A percentile compares a stretch with the other conserved stretches of the same genome.
These are phyloP conservation scores for Fusarium virguliforme DNA, from an alignment of 2,329 filamentous ascomycete species.

Conservation along the genomic window DNA sequence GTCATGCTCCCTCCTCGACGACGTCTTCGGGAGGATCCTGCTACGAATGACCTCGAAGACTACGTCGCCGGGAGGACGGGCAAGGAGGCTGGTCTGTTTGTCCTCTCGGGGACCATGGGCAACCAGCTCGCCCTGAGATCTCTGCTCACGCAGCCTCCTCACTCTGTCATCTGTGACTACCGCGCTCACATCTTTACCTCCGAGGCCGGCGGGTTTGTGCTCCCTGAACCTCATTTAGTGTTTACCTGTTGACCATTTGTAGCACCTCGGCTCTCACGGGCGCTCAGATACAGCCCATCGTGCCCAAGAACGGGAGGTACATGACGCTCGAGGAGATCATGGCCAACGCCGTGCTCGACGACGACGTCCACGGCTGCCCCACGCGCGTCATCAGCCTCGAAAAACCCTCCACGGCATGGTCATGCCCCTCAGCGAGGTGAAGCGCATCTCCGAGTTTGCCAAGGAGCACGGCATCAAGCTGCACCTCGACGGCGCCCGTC, in stretches of 20 bases:
- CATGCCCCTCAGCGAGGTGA: slow-evolving; percentile 81
- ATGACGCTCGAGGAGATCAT: slow-evolving; percentile 84
- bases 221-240: accelerated
- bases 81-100: slow-evolving; percentile 84
- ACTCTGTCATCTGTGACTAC: slow-evolving; percentile 84
- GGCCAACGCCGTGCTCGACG: slow-evolving; percentile 73
- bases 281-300: slow-evolving; percentile 77
- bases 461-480: slow-evolving; percentile 75
- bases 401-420: slow-evolving; percentile 88
- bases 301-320: slow-evolving; percentile 79
- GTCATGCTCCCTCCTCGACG: slow-evolving; percentile 83
- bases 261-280: slow-evolving; percentile 81
- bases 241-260: not conserved
- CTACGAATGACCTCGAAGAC: slow-evolving; percentile 82
- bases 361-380: slow-evolving; percentile 84
- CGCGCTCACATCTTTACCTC: slow-evolving; percentile 83
- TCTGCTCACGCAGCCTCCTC: slow-evolving; percentile 84
- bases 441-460: slow-evolving; percentile 80
- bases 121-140: slow-evolving; percentile 89
- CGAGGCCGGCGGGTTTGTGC: slow-evolving; percentile 72
- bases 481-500: slow-evolving; percentile 84
- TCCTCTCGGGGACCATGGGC: slow-evolving; percentile 93
- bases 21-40: slow-evolving; percentile 87
- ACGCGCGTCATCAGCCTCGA: slow-evolving; percentile 88
- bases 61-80: slow-evolving; percentile 81